Conservation (phyloP, 805 yeast species). For the Ogataea pignaliae region DNA sequence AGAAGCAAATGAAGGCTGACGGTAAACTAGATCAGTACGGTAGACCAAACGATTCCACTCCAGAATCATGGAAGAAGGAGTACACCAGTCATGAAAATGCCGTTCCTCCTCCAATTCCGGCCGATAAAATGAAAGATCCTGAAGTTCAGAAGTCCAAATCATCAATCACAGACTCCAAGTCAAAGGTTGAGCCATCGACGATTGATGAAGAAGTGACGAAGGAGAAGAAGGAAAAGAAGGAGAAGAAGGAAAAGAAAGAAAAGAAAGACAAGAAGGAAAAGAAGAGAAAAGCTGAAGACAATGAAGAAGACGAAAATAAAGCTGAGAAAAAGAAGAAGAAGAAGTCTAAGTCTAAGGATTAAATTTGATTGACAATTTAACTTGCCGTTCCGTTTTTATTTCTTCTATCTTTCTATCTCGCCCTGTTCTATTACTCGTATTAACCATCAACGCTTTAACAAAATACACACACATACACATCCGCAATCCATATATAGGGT, state of each 20-base stretch:
- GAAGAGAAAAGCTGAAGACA: constrained; percentile 42
- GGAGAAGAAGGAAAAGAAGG: constrained; percentile 46
- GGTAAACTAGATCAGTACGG: constrained; percentile 97
- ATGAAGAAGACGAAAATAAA: constrained; percentile 19
- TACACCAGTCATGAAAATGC: constrained; percentile 71
- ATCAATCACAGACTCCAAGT: constrained; percentile 35
- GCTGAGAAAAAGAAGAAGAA: constrained; percentile 24
- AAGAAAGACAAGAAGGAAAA: constrained; percentile 41
- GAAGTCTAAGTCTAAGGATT: constrained; percentile 20
- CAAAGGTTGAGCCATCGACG: constrained; percentile 24
- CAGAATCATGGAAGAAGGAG: constrained; percentile 82
- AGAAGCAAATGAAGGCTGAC: constrained; percentile 95
- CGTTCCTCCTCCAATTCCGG: constrained; percentile 57
- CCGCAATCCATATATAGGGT: too few species aligned
- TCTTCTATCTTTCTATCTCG: too few species aligned
- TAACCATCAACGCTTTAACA: too few species aligned
- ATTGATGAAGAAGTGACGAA: constrained; percentile 28
- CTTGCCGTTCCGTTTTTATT: too few species aligned
- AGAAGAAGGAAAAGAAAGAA: constrained; percentile 50
- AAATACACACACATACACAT: too few species aligned
- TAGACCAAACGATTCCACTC: constrained; percentile 89
- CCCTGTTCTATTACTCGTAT: too few species aligned
- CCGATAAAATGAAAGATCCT: constrained; percentile 39
- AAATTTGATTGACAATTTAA: constrained; percentile 2
- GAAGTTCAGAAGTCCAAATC: constrained; percentile 42